Evolutionary conservation across 2,329 filamentous ascomycete species (phyloP).

Genomic region (Pseudocercospora cruenta): DNA sequence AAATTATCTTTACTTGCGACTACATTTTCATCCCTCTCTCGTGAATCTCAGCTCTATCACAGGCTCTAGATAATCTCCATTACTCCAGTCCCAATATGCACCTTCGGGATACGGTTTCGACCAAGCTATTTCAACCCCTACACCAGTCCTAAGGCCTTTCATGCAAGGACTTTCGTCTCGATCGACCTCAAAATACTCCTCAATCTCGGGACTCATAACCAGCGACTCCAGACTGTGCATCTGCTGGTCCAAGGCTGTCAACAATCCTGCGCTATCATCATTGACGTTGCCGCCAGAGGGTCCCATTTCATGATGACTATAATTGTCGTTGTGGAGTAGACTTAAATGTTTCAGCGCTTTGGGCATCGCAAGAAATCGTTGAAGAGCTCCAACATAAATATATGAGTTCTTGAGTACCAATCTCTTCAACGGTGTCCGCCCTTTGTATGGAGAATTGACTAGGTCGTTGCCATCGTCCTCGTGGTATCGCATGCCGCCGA

Average conservation of each 20-base stretch:
- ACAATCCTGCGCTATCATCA: neutral
- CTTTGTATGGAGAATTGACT: neutral
- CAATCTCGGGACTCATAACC: neutral
- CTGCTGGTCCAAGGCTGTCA: neutral
- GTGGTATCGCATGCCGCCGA: neutral
- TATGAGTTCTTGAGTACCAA: neutral
- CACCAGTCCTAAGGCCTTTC: neutral
- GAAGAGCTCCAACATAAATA: neutral
- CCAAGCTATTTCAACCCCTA: neutral
- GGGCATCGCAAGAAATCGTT: neutral
- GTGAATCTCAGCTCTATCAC: neutral
- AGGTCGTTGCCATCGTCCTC: neutral
- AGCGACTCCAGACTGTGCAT: neutral
- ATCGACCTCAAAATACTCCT: neutral
- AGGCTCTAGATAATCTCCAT: neutral
- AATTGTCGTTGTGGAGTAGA: neutral
- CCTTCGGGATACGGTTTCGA: neutral
- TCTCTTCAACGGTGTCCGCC: neutral
- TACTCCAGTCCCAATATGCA: neutral
- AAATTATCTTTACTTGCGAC: neutral
- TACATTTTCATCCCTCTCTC: neutral
- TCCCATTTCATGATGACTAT: neutral
- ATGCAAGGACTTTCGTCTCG: neutral
- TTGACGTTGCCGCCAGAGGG: neutral
- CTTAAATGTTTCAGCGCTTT: neutral